Conservation (phyloP, 2,329 filamentous ascomycete species). For the Aspergillus ustus region DNA sequence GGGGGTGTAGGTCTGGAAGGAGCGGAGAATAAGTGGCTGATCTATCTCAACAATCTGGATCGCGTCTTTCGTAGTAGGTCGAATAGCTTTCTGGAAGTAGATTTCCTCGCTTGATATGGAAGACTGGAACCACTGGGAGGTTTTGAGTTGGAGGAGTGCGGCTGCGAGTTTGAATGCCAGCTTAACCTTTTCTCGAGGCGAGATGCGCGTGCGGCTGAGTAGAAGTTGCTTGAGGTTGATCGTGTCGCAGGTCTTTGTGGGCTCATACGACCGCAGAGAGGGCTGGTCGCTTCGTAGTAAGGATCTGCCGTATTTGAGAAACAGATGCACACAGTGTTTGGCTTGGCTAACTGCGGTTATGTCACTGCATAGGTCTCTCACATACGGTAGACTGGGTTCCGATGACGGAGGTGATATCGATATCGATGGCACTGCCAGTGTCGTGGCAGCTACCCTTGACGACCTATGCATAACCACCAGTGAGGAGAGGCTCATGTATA, state of each 20-base stretch:
- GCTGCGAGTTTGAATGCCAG: constrained; percentile 2
- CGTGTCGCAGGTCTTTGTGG: not conserved
- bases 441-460: not conserved
- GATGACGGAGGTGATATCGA: not conserved
- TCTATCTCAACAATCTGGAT: not conserved
- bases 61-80: not conserved
- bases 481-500: not conserved
- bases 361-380: not conserved
- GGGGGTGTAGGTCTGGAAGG: not conserved
- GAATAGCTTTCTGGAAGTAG: not conserved
- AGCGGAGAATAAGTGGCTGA: constrained; percentile 1
- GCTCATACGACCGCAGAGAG: not conserved
- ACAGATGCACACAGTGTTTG: not conserved
- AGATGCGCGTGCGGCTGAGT: not conserved
- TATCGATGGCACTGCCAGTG: not conserved
- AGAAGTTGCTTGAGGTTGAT: constrained; percentile 2
- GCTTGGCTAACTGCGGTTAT: not conserved
- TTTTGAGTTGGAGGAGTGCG: constrained; percentile 1
- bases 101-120: not conserved
- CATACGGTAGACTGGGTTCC: not conserved
- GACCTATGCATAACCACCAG: too few species aligned
- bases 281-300: not conserved
- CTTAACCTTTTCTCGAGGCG: constrained; percentile 5
- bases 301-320: not conserved
- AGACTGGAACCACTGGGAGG: not conserved